Conservation (phyloP, 1,284 basidiomycete genomes). For the Taiwanofungus camphoratus region DNA sequence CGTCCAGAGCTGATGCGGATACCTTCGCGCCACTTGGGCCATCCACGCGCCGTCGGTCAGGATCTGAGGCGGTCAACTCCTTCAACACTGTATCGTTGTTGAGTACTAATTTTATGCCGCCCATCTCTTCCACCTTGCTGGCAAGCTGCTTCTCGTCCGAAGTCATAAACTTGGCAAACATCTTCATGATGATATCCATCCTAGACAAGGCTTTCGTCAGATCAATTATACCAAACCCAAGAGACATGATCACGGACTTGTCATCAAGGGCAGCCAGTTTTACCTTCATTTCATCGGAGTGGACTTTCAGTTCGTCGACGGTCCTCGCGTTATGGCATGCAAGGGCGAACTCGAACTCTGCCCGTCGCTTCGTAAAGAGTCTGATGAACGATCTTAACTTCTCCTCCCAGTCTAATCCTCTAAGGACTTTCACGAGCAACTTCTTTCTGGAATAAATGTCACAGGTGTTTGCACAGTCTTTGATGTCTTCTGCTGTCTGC, state of each 20-base stretch:
- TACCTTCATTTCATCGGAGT: conserved; percentile 27
- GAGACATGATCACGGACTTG: conserved; percentile 8
- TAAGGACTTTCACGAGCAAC: conserved; percentile 29
- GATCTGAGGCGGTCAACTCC: conserved; percentile 7
- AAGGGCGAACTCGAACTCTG: conserved; percentile 27
- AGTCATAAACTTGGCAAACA: conserved; percentile 10
- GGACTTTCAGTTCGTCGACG: conserved; percentile 16
- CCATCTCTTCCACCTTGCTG: conserved; percentile 10
- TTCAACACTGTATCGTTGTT: conserved; percentile 13
- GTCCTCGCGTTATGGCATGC: conserved; percentile 24
- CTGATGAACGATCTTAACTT: conserved; percentile 26
- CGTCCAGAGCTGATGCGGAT: neutral
- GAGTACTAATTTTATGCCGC: conserved; percentile 14
- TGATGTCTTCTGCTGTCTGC: conserved; percentile 21
- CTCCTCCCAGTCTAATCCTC: conserved; percentile 29
- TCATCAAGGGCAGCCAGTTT: conserved; percentile 18
- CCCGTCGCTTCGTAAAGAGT: conserved; percentile 26
- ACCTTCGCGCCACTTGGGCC: too few species aligned
- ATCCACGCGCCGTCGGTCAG: neutral
- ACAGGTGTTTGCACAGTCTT: conserved; percentile 22
- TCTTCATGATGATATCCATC: conserved; percentile 4
- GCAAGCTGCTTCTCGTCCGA: conserved; percentile 7
- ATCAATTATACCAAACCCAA: too few species aligned
- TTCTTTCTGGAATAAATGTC: conserved; percentile 24
- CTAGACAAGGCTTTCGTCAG: too few species aligned